Evolutionary conservation across 768 basidiomycete species (phyloP).

Genomic region (Macrolepiota fuliginosa): DNA sequence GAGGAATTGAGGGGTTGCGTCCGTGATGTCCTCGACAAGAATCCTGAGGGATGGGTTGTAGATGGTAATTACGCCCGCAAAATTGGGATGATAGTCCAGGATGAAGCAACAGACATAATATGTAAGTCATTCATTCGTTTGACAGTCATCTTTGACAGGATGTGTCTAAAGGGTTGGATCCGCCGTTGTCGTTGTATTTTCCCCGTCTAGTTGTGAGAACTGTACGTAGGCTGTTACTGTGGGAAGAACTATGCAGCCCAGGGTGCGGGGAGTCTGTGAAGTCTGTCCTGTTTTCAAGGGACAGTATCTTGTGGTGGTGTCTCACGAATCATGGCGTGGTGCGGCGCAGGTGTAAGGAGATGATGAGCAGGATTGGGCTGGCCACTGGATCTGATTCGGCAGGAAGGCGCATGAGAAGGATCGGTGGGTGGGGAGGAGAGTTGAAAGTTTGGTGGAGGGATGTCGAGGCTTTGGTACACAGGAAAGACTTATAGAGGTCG

Average conservation of each 20-base stretch:
- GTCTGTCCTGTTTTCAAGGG: constrained; percentile 41
- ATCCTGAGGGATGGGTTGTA: constrained; percentile 47
- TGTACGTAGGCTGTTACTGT: constrained; percentile 39
- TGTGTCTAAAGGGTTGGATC: constrained; percentile 56
- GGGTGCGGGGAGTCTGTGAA: constrained; percentile 44
- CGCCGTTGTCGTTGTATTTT: constrained; percentile 58
- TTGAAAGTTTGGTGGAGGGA: constrained; percentile 37
- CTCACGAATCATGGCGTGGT: constrained; percentile 36
- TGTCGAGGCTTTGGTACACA: constrained; percentile 28
- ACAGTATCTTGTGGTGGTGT: constrained; percentile 55
- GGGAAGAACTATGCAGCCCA: constrained; percentile 38
- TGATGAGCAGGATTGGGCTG: constrained; percentile 32
- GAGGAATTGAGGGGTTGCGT: constrained; percentile 30
- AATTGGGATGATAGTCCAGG: constrained; percentile 30
- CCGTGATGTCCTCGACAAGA: constrained; percentile 24
- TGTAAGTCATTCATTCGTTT: constrained; percentile 34
- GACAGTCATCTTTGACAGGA: not conserved
- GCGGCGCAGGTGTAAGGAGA: constrained; percentile 23
- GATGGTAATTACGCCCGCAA: constrained; percentile 43
- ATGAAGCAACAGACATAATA: constrained; percentile 47
- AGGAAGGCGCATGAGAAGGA: constrained; percentile 39
- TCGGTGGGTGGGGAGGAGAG: constrained; percentile 51
- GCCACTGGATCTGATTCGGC: constrained; percentile 25
- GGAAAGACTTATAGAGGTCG: not conserved
- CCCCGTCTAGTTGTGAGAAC: constrained; percentile 57